Evolutionary conservation across 352 stramenopile genomes (phyloP).

Genomic region (Phytophthora podocarpi): DNA sequence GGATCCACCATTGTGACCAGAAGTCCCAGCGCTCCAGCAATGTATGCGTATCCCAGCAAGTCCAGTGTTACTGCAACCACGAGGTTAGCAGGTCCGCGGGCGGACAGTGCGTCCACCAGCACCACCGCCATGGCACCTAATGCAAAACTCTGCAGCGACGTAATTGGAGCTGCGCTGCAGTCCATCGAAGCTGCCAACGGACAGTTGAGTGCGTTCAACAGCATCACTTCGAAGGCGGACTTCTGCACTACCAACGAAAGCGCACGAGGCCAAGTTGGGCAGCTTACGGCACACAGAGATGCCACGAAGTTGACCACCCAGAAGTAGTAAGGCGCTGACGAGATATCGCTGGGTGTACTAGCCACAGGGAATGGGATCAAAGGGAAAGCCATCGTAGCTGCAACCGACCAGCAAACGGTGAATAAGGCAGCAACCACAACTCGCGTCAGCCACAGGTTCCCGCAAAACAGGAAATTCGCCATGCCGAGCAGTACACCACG

Average conservation of each 20-base stretch:
- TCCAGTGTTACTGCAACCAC: conserved; percentile 42
- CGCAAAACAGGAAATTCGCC: conserved; percentile 35
- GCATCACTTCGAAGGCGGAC: conserved; percentile 40
- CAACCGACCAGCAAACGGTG: conserved; percentile 40
- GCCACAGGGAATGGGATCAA: conserved; percentile 40
- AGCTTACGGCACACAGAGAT: conserved; percentile 35
- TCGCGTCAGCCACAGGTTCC: conserved; percentile 31
- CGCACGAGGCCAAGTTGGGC: conserved; percentile 33
- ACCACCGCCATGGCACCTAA: conserved; percentile 40
- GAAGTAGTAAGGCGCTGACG: conserved; percentile 42
- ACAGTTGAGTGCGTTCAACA: conserved; percentile 51
- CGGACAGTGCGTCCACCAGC: conserved; percentile 30
- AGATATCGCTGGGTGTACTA: conserved; percentile 32
- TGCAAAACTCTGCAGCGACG: conserved; percentile 41
- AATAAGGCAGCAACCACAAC: conserved; percentile 22
- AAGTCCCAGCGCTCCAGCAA: conserved; percentile 39
- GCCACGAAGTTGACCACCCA: conserved; percentile 44
- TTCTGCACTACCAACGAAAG: conserved; percentile 47
- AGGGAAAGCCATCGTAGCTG: conserved; percentile 25
- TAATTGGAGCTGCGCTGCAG: conserved; percentile 29
- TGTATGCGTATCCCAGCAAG: conserved; percentile 44
- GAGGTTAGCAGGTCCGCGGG: conserved; percentile 40
- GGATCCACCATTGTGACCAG: conserved; percentile 54
- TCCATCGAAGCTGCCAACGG: conserved; percentile 18
- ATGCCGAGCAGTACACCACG: conserved; percentile 31